These are phyloP conservation scores for Arthrobotrys sinensis DNA, from an alignment of 2,329 filamentous ascomycete genomes.

Conservation along the genomic window DNA sequence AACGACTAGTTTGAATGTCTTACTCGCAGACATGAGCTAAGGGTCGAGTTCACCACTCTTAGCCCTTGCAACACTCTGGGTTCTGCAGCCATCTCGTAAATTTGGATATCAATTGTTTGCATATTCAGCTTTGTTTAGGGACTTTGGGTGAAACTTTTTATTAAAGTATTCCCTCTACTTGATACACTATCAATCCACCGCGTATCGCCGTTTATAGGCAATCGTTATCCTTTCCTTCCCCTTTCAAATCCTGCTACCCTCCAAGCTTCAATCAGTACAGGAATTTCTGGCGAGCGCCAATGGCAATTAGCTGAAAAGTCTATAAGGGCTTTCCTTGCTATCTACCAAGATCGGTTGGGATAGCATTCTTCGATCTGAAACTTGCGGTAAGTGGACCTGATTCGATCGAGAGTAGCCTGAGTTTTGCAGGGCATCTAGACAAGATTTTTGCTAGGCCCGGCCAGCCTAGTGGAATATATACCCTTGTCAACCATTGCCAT, in stretches of 20 bases:
- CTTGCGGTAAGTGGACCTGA: constrained; percentile 61
- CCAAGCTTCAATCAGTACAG: constrained; percentile 31
- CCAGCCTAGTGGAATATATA: constrained; percentile 56
- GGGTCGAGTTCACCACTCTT: constrained; percentile 40
- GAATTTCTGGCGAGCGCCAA: constrained; percentile 17
- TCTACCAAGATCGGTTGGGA: constrained; percentile 49
- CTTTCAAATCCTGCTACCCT: constrained; percentile 30
- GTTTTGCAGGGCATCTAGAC: constrained; percentile 44
- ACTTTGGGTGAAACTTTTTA: constrained; percentile 29
- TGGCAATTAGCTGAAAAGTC: constrained; percentile 17
- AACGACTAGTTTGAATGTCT: constrained; percentile 59
- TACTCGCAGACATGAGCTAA: constrained; percentile 58
- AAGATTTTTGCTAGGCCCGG: constrained; percentile 43
- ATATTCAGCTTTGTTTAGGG: constrained; percentile 28
- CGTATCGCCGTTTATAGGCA: constrained; percentile 54
- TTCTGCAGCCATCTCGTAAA: constrained; percentile 61
- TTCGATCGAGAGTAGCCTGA: constrained; percentile 52
- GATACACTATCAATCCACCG: constrained; percentile 44
- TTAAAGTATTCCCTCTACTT: constrained; percentile 43
- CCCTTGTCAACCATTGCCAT: constrained; percentile 50
- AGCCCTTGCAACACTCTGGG: constrained; percentile 59
- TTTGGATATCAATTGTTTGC: constrained; percentile 55
- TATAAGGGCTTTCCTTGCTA: constrained; percentile 16
- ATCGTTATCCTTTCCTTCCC: constrained; percentile 19
- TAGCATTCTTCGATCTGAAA: constrained; percentile 57